phyloP scores from a whole-genome alignment of 2,329 filamentous ascomycete species.

The Sporothrix humicola region DNA sequence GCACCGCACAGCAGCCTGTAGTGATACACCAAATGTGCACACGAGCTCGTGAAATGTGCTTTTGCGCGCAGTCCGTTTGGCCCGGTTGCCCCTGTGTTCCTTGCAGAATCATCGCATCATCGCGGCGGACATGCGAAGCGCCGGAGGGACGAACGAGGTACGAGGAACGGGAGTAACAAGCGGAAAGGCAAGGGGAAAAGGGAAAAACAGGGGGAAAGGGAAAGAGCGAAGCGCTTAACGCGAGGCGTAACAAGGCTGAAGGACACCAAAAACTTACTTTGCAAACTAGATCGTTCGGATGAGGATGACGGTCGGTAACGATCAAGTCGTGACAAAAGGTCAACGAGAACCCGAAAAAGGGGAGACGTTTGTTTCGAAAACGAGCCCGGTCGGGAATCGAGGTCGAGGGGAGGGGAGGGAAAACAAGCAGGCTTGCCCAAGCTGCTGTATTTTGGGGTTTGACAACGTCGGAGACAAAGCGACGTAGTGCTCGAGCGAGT shows the following conservation, averaged over 20 bases:
- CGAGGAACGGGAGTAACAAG: neutral
- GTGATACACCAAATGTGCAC: constrained; percentile 18
- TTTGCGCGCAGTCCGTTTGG: neutral
- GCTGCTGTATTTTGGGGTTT: constrained; percentile 21
- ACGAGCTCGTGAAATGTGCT: neutral
- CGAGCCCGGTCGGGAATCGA: neutral
- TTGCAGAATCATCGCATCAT: constrained; percentile 15
- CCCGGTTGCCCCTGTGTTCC: neutral
- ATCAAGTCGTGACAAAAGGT: constrained; percentile 7
- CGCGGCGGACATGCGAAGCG: neutral
- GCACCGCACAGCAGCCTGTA: constrained; percentile 13
- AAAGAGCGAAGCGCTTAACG: neutral
- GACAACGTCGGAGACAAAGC: constrained; percentile 31
- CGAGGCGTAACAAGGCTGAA: neutral
- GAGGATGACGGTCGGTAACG: constrained; percentile 12
- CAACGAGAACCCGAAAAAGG: neutral
- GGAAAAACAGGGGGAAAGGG: neutral
- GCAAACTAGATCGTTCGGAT: constrained; percentile 28
- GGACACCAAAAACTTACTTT: constrained; percentile 29
- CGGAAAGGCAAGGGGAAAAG: neutral
- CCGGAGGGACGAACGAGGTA: neutral
- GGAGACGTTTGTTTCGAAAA: constrained; percentile 30
- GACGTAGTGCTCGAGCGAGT: constrained; percentile 32
- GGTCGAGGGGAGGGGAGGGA: constrained; percentile 4
- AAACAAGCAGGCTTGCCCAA: constrained; percentile 11